Evolutionary conservation across 768 basidiomycete genomes (phyloP), one percentile per base, ranked within the genome.

Genomic region (Lanmaoa pseudosensibilis): DNA sequence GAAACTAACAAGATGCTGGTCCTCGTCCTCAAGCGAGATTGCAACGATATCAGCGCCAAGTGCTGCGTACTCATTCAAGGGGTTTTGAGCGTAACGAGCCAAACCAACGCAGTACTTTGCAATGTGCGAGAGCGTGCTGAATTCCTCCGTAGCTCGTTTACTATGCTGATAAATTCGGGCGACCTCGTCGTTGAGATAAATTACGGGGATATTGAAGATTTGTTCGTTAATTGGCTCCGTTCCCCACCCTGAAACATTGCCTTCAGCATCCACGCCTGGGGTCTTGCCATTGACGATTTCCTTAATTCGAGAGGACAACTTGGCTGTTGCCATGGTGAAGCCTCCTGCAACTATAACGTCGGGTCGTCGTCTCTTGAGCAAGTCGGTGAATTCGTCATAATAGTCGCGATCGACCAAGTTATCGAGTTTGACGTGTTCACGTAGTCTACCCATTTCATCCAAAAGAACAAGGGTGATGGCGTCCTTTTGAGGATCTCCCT

Each of bases 111-210:
- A 98, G 68, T 98, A 99, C 71, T 92, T 90, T 34, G 87, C 89
- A 45, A 87, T 86, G 5, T 83, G 75, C 0, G 92, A 83, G 41
- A 96, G 75, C 0, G 87, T 78, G 46, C 86, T 84, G 66, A 92
- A 94, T 73, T 98, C 97, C 50, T 86, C 85, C 30, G 81, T 78
- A 2, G 92, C 92, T 37, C 95, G 88, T 56, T 85, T 81, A 66
- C 91, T 94, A 68, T 94, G 87, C 73, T 95, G 94, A 72, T 93
- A 98, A 41, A 98, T 85, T 41, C 96, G 82, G 15, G 97, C 97
- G 36, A 96, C 88, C 54, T 96, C 92, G 66, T 99, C 97, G 40
- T 83, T 81, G 34, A 92, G 85, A 67, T 90, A 98, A 37, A 90
- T 84, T 54, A 95, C 85, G 2, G 87, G 88, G 45, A 85, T 88